A percentile compares a stretch with the other conserved stretches of the same genome.
These are phyloP conservation scores for Lachnellula cervina DNA, from an alignment of 2,329 filamentous ascomycete species.

Conservation along the genomic window DNA sequence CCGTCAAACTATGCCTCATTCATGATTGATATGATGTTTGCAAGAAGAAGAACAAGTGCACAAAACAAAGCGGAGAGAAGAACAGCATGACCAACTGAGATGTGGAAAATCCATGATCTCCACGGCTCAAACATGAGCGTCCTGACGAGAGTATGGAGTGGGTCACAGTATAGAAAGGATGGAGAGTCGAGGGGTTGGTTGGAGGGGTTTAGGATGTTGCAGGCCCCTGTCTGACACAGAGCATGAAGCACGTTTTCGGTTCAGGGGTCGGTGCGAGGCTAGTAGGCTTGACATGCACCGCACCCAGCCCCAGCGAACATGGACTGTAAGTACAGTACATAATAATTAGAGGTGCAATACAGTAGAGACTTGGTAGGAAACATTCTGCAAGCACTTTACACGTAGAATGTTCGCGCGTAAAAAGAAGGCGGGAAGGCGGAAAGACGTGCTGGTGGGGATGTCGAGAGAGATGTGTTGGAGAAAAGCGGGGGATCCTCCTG, in stretches of 20 bases:
- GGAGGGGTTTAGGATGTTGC: constrained; percentile 10
- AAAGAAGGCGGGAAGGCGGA: background rate
- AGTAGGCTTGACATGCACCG: background rate
- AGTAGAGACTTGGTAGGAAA: background rate
- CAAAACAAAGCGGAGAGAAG: constrained; percentile 3
- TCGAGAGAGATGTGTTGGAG: background rate
- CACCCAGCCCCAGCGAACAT: background rate
- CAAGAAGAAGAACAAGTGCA: constrained; percentile 14
- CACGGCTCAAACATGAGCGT: constrained; percentile 23
- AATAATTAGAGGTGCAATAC: no score
- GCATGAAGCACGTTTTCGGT: constrained; percentile 4
- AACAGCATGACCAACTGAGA: constrained; percentile 8
- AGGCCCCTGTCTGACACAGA: constrained; percentile 14
- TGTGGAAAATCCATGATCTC: constrained; percentile 21
- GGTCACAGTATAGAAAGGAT: constrained; percentile 10
- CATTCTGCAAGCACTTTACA: background rate
- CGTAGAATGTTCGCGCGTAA: background rate
- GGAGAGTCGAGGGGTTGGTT: constrained; percentile 8
- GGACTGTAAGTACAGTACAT: no score
- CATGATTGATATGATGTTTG: constrained; percentile 21
- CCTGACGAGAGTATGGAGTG: constrained; percentile 20
- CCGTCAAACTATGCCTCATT: constrained; percentile 23
- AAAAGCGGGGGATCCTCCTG: background rate
- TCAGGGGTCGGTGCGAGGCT: background rate
- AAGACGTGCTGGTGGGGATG: background rate